These are phyloP conservation scores for Leccinum variicolor DNA, from an alignment of 768 basidiomycete genomes.

Conservation along the genomic window DNA sequence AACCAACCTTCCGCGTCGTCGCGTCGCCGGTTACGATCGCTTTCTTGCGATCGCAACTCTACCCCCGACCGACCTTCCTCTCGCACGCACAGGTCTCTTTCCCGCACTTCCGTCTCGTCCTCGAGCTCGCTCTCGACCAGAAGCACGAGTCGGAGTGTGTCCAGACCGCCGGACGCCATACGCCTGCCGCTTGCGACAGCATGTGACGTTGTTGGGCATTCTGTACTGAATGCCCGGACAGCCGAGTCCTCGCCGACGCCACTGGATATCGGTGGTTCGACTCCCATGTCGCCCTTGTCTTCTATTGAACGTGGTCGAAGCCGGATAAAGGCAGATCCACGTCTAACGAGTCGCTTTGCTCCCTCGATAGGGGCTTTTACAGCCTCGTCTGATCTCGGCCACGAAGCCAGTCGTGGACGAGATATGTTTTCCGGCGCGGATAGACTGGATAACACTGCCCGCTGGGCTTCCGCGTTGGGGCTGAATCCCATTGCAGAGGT, in stretches of 20 bases:
- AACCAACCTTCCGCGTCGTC: slow-evolving; percentile 10
- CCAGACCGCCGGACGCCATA: slow-evolving; percentile 33
- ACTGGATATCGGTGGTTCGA: slow-evolving; percentile 27
- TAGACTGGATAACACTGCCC: slow-evolving; percentile 25
- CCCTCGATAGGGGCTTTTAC: slow-evolving; percentile 26
- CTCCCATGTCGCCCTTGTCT: slow-evolving; percentile 19
- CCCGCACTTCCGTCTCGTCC: slow-evolving; percentile 43
- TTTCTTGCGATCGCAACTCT: slow-evolving; percentile 21
- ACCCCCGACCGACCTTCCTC: slow-evolving; percentile 20
- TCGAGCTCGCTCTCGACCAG: slow-evolving; percentile 38
- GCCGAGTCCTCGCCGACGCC: slow-evolving; percentile 18
- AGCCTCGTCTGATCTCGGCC: slow-evolving; percentile 19
- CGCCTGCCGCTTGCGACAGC: slow-evolving; percentile 24
- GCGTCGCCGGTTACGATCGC: slow-evolving; percentile 27
- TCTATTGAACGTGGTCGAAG: slow-evolving; percentile 29
- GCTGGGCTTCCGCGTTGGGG: slow-evolving; percentile 25
- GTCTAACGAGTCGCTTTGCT: slow-evolving; percentile 12
- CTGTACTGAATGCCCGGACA: slow-evolving; percentile 16
- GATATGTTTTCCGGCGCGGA: slow-evolving; percentile 21
- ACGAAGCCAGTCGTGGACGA: slow-evolving; percentile 20
- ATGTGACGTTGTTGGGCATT: slow-evolving; percentile 23
- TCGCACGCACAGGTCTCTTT: slow-evolving; percentile 44
- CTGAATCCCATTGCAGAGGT: slow-evolving; percentile 23
- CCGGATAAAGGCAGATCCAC: slow-evolving; percentile 16
- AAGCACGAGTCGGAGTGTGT: slow-evolving; percentile 40